Percentiles rank a stretch among this genome's conserved stretches.
These are phyloP conservation scores for Pichia sp. DNA, from an alignment of 1,139 yeast species.

Conservation along the genomic window DNA sequence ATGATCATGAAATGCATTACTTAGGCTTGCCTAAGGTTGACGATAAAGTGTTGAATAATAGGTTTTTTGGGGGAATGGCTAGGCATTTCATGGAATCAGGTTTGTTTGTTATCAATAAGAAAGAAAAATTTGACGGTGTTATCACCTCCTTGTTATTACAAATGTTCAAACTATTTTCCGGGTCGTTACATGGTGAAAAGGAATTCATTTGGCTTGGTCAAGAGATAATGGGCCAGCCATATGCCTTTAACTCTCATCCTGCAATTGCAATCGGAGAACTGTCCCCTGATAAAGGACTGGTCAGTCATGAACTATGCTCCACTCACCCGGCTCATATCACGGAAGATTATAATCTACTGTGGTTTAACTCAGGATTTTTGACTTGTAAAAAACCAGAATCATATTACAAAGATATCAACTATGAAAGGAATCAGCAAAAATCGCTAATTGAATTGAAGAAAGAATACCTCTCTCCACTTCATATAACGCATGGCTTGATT, in stretches of 20 bases:
- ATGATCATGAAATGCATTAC: conserved; percentile 27
- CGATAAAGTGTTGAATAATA: conserved; percentile 24
- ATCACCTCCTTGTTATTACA: conserved; percentile 41
- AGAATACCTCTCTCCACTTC: conserved; percentile 43
- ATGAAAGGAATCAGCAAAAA: conserved; percentile 28
- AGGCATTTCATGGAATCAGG: conserved; percentile 59
- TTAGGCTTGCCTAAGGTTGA: conserved; percentile 20
- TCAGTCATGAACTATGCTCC: conserved; percentile 52
- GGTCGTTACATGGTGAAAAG: conserved; percentile 50
- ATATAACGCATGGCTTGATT: conserved; percentile 48
- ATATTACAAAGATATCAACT: conserved; percentile 32
- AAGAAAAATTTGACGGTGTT: conserved; percentile 42
- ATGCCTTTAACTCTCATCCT: conserved; percentile 44
- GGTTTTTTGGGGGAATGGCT: conserved; percentile 41
- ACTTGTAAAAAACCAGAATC: conserved; percentile 51
- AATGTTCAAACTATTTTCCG: conserved; percentile 30
- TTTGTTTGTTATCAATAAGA: conserved; percentile 44
- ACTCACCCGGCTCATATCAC: conserved; percentile 66
- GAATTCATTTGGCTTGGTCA: conserved; percentile 63
- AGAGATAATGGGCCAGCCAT: conserved; percentile 48
- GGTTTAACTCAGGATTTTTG: conserved; percentile 67
- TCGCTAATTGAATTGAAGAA: conserved; percentile 30
- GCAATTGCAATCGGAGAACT: conserved; percentile 51
- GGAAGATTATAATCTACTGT: conserved; percentile 44
- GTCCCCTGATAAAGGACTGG: conserved; percentile 29